Evolutionary conservation across 805 yeast genomes (phyloP), one percentile per base, ranked within the genome.

Genomic region (Pichia thaimueangensis): DNA sequence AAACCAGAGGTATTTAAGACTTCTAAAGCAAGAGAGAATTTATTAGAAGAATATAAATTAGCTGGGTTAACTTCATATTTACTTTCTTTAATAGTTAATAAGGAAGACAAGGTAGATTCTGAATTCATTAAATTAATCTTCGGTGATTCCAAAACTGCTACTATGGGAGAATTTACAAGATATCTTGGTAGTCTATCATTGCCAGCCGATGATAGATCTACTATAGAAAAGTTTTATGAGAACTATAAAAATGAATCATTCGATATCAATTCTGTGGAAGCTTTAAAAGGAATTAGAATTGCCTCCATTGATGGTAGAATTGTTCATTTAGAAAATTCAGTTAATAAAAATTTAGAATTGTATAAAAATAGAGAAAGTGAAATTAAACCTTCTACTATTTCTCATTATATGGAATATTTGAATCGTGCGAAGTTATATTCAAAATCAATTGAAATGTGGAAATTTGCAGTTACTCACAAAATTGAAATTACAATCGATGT

Each of bases 211-310:
- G 43, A 43, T 21, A 27, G 34, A 10, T 12, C 37, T 8, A 34
- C 21, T 21, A 52, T 51, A 10, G 6, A 31, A 8, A 21, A 23
- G 9, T 35, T 30, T 15, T 52, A 49, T 35, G 17, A 24, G 4
- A 33, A 42, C 10, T 43, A 30, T 15, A 35, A 13, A 12, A 24
- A 16, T 19, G 20, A 21, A 4, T 35, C 44, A 4, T 35, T 52
- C 8, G 58, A 61, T 47, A 55, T 56, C 6, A 74, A 72, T 45
- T 29, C 45, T 25, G 51, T 56, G 6, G 71, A 70, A 17, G 37
- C 42, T 20, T 35, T 49, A 19, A 42, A 36, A 22, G 36, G 37
- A 12, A 32, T 45, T 20, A 27, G 35, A 13, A 7, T 35, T 16
- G 37, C 45, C 6, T 32, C 47, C n/a, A 29, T 36, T 3, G 36